Evolutionary conservation across 2,329 filamentous ascomycete genomes (phyloP).

Genomic region (Davidsoniella australis): DNA sequence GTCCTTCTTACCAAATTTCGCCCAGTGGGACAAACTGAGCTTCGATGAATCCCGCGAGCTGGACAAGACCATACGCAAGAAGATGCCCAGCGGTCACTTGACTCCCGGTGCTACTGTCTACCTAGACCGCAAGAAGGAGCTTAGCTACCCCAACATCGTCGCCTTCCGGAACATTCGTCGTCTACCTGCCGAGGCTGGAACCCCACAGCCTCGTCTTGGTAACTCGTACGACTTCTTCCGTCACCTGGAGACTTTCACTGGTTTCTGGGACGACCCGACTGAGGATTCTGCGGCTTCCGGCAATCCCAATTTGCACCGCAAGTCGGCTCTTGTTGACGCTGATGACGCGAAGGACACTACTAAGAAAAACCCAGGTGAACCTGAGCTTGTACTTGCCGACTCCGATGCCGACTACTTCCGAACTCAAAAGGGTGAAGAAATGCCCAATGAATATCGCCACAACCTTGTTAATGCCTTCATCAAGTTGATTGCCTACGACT

Average conservation of each 20-base stretch:
- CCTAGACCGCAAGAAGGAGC: constrained; percentile 39
- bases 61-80: constrained; percentile 30
- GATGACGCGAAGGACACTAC: constrained; percentile 1
- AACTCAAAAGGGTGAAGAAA: constrained; percentile 32
- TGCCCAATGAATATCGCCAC: constrained; percentile 41
- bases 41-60: constrained; percentile 31
- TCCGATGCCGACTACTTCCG: constrained; percentile 22
- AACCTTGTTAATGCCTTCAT: constrained; percentile 41
- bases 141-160: constrained; percentile 36
- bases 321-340: constrained; percentile 3
- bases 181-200: constrained; percentile 35
- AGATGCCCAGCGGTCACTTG: constrained; percentile 33
- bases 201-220: constrained; percentile 36
- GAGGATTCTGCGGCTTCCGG: constrained; percentile 17
- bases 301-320: background rate
- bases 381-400: background rate
- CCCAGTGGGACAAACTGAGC: constrained; percentile 31
- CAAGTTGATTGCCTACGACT: constrained; percentile 49
- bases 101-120: constrained; percentile 43
- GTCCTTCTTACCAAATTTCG: constrained; percentile 35
- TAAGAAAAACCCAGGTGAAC: background rate
- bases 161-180: constrained; percentile 46
- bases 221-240: constrained; percentile 51
- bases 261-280: constrained; percentile 46
- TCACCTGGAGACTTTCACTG: constrained; percentile 39